Base-by-base conservation (phyloP, 495 filamentous ascomycete genomes). In the Ramalina intermedia region DNA sequence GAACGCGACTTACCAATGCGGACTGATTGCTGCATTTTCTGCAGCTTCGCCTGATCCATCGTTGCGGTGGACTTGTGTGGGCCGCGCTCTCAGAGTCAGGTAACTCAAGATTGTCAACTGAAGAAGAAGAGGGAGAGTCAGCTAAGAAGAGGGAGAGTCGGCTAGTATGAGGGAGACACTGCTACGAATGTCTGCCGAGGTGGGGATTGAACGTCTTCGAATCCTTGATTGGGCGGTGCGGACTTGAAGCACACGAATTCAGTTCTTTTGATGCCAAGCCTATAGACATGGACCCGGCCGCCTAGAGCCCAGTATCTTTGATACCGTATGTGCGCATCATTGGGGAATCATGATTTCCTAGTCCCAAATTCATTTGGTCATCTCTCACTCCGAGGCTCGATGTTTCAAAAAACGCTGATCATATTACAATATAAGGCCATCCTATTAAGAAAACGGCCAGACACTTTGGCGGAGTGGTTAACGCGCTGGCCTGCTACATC, bases 1-100 rank as follows among this genome's bases (percentile, higher is more conserved):
- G 11, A 12, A 7, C 9, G 27, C 11, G 27, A 67, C 72, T 57
- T 67, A 76, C 72, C 72, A 65, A 71, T 76, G 60, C 71, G 71
- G 58, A 71, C 72, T 55, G 67, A 72, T 61, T 66, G 64, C 67
- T 74, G 72, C 68, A 76, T 69, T 55, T 62, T 69, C 60, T 71
- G 71, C 60, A 76, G 63, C 70, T 76, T 76, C 61, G 69, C 72
- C 51, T 72, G 68, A 71, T 76, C 72, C 72, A 76, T 75, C 33
- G 20, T 50, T 46, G 54, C 21, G 39, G 16, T 27, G 18, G 29
- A 12, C 13, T 12, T 27, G 43, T 20, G 29, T 23, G 43, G 33
- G 33, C 33, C 1, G 18, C 43, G 29, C 43, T 41, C 38, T 41
- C 38, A 2, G 13, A n/a, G 6, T 6, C 1, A 5, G 21, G 16